phyloP scores from a whole-genome alignment of 1,284 basidiomycete genomes.

The Sanguinoderma infundibulare region DNA sequence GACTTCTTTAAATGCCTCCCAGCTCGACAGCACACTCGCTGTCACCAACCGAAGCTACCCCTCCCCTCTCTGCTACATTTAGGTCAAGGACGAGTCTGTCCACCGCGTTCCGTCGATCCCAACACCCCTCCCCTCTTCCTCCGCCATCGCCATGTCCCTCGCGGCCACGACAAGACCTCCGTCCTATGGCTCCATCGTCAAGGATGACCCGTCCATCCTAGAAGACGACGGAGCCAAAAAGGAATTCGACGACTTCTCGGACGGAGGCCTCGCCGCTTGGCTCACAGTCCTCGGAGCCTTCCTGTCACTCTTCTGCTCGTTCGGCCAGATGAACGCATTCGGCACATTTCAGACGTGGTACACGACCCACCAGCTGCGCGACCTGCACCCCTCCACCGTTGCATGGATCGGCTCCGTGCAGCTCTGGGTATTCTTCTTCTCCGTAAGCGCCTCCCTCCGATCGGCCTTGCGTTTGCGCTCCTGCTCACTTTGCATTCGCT shows the following conservation, averaged over 20 bases:
- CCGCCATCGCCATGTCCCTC: slow-evolving; percentile 7
- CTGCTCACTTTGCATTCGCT: not conserved
- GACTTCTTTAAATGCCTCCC: slow-evolving; percentile 9
- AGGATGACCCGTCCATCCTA: not conserved
- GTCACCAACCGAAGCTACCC: not conserved
- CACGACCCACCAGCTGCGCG: slow-evolving; percentile 42
- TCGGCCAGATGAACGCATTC: slow-evolving; percentile 44
- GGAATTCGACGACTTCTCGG: slow-evolving; percentile 13
- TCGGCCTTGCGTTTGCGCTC: not conserved
- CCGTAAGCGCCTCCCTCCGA: slow-evolving; percentile 35
- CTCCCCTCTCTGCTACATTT: not conserved
- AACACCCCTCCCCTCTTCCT: not conserved
- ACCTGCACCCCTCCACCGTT: slow-evolving; percentile 42
- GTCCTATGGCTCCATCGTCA: slow-evolving; percentile 15
- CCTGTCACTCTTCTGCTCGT: slow-evolving; percentile 37
- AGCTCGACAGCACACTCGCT: not conserved
- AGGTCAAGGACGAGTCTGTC: not conserved
- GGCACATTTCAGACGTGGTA: slow-evolving; percentile 51
- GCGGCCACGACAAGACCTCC: not conserved
- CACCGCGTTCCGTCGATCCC: not conserved
- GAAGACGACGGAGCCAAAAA: not conserved
- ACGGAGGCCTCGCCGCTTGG: slow-evolving; percentile 24
- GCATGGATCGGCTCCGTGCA: slow-evolving; percentile 55
- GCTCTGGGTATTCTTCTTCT: slow-evolving; percentile 43
- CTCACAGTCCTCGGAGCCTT: slow-evolving; percentile 27